Evolutionary conservation across 1,284 basidiomycete species (phyloP).

Genomic region (Ganoderma boninense): DNA sequence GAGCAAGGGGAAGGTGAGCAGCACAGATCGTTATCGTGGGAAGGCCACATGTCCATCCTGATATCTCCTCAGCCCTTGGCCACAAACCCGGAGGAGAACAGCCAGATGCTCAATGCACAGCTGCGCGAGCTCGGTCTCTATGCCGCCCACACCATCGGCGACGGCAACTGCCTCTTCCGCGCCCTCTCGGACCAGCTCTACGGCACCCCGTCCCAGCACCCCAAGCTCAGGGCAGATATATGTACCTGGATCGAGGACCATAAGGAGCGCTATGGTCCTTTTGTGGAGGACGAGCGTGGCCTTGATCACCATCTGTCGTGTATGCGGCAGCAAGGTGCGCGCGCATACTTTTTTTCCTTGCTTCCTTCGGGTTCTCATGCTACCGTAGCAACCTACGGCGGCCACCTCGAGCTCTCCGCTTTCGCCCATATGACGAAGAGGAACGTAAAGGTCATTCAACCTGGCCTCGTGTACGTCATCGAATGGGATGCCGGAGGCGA

Average conservation of each 20-base stretch:
- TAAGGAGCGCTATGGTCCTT: conserved; percentile 81
- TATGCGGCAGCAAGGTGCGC: conserved; percentile 80
- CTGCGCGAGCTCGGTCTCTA: conserved; percentile 80
- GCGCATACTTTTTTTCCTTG: conserved; percentile 13
- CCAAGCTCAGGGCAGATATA: conserved; percentile 74
- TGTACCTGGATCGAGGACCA: conserved; percentile 85
- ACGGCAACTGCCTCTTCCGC: conserved; percentile 91
- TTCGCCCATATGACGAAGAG: conserved; percentile 84
- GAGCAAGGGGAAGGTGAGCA: conserved; percentile 62
- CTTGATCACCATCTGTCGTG: conserved; percentile 74
- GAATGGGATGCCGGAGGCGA: conserved; percentile 71
- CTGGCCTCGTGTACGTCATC: conserved; percentile 85
- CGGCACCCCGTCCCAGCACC: conserved; percentile 77
- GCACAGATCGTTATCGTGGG: conserved; percentile 21
- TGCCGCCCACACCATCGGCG: conserved; percentile 80
- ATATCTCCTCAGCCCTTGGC: conserved; percentile 47
- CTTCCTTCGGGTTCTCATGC: not conserved
- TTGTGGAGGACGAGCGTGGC: conserved; percentile 88
- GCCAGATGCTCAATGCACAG: conserved; percentile 70
- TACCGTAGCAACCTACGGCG: conserved; percentile 83
- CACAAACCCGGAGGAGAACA: conserved; percentile 70
- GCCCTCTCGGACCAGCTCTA: conserved; percentile 85
- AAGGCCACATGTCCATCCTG: conserved; percentile 28
- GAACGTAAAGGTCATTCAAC: conserved; percentile 92
- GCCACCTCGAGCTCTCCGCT: conserved; percentile 89